Evolutionary conservation across 345 rosid species (phyloP).

Genomic region (Pelargonium nanum): DNA sequence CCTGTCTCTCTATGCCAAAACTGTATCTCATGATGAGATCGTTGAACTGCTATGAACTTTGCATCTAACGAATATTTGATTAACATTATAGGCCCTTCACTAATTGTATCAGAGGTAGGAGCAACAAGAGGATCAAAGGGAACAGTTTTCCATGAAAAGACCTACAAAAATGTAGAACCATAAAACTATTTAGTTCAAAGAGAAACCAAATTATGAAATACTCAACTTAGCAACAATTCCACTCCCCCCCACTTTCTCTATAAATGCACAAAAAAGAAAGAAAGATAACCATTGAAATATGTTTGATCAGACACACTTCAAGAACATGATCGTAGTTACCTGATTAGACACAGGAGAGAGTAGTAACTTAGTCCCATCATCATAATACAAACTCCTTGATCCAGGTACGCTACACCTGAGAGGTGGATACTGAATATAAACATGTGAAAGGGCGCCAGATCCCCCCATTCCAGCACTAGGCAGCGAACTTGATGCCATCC

Average conservation of each 20-base stretch:
- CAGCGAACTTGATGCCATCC: constrained; percentile 62
- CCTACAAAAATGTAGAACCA: constrained; percentile 28
- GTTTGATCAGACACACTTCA: no score
- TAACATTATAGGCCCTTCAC: constrained; percentile 69
- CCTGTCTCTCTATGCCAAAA: constrained; percentile 68
- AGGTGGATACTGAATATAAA: constrained; percentile 61
- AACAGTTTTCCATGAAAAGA: constrained; percentile 71
- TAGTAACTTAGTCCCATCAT: constrained; percentile 77
- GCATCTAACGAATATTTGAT: constrained; percentile 75
- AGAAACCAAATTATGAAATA: constrained; percentile 5
- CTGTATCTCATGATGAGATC: constrained; percentile 61
- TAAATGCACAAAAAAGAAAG: neutral
- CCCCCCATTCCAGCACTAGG: constrained; percentile 36
- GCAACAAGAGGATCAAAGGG: constrained; percentile 53
- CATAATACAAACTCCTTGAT: constrained; percentile 72
- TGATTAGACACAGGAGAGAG: constrained; percentile 50
- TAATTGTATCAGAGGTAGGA: constrained; percentile 61
- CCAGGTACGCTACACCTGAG: constrained; percentile 56
- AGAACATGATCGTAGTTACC: constrained; percentile 24
- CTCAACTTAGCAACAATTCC: no score
- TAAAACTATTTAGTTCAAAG: constrained; percentile 9
- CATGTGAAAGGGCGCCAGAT: constrained; percentile 80
- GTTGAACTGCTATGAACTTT: constrained; percentile 70
- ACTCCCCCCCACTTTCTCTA: no score
- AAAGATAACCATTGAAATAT: neutral